phyloP scores from a whole-genome alignment of 139 green algal species.

The Chlorella sp. region DNA sequence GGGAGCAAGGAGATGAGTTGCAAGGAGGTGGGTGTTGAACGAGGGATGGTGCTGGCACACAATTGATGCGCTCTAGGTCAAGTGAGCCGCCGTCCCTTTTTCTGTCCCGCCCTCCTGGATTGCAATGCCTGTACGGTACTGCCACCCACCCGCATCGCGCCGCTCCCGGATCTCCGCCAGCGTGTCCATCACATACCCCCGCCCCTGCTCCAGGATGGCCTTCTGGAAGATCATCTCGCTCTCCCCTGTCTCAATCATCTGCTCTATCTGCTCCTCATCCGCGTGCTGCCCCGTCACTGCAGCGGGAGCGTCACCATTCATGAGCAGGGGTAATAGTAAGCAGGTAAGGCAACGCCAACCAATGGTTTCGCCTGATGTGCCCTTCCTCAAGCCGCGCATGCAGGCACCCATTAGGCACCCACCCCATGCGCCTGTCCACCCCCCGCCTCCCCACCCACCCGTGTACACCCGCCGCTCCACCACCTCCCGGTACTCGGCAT shows the following conservation, averaged over 20 bases:
- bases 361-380: no score
- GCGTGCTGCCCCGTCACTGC: slow-evolving; percentile 86
- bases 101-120: no score
- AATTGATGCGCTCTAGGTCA: no score
- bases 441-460: not conserved
- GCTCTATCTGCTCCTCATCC: slow-evolving; percentile 86
- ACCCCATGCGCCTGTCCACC: not conserved
- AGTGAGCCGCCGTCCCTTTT: no score
- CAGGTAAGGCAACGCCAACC: not conserved
- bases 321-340: no score
- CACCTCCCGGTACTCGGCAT: slow-evolving; percentile 88
- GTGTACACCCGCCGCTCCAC: slow-evolving; percentile 90
- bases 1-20: not conserved
- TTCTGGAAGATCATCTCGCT: slow-evolving; percentile 97
- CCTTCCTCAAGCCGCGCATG: not conserved
- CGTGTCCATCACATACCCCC: slow-evolving; percentile 87
- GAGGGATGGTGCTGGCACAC: no score
- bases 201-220: slow-evolving; percentile 93
- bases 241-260: slow-evolving; percentile 93
- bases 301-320: not conserved
- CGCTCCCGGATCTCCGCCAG: slow-evolving; percentile 97
- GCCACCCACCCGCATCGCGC: slow-evolving; percentile 66
- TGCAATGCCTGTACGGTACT: not conserved
- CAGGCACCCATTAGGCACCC: not conserved
- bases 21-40: no score